phyloP scores from a whole-genome alignment of 2,329 filamentous ascomycete species.

The Cryphonectria japonica region DNA sequence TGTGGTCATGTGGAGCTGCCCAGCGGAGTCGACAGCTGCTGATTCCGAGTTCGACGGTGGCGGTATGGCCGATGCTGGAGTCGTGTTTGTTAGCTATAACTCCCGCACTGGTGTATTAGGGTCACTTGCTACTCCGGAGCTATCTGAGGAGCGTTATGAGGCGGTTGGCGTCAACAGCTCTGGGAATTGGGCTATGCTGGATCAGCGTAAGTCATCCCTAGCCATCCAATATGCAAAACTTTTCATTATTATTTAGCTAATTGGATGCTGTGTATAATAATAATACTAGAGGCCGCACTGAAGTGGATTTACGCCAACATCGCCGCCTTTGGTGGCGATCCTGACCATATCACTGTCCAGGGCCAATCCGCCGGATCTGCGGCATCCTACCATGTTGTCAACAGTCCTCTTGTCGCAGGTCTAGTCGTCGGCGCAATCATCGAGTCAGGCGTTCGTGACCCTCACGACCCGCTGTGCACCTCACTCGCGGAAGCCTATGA shows the following conservation, averaged over 20 bases:
- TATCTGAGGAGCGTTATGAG: constrained; percentile 30
- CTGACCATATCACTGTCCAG: constrained; percentile 27
- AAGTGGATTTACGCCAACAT: constrained; percentile 33
- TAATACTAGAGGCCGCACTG: constrained; percentile 22
- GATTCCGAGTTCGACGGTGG: constrained; percentile 56
- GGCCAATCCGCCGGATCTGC: constrained; percentile 25
- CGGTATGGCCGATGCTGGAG: constrained; percentile 57
- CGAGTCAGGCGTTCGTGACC: constrained; percentile 35
- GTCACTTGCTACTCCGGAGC: constrained; percentile 39
- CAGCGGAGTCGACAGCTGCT: constrained; percentile 58
- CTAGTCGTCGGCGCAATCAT: constrained; percentile 34
- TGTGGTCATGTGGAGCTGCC: constrained; percentile 55
- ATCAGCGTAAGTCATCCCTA: constrained; percentile 39
- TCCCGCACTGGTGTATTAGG: constrained; percentile 70
- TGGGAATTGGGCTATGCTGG: constrained; percentile 53
- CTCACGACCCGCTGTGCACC: constrained; percentile 32
- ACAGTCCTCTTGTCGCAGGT: constrained; percentile 32
- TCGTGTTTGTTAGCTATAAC: constrained; percentile 63
- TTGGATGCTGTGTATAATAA: no score
- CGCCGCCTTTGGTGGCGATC: constrained; percentile 33
- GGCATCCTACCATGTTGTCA: constrained; percentile 7
- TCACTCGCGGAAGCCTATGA: constrained; percentile 32
- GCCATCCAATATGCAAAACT: no score
- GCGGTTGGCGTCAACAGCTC: constrained; percentile 34
- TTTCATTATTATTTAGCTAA: no score